Conservation (phyloP, 805 yeast species). For the Monosporozyma siamensis region DNA sequence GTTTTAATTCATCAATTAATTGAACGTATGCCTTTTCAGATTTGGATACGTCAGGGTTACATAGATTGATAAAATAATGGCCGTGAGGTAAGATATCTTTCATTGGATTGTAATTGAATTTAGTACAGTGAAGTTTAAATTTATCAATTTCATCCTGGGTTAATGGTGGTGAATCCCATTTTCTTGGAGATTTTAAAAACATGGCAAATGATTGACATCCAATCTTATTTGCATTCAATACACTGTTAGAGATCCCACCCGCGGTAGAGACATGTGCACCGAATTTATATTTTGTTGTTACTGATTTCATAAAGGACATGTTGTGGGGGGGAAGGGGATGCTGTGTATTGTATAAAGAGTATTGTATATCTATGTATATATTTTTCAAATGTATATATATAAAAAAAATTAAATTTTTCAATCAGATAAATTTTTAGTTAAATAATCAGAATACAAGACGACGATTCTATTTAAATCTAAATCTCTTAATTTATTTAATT, state of each 20-base stretch:
- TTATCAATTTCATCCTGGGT: conserved; percentile 55
- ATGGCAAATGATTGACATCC: conserved; percentile 77
- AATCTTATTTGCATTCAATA: conserved; percentile 44
- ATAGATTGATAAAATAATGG: conserved; percentile 84
- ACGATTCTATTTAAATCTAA: conserved; percentile 60
- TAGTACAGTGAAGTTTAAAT: conserved; percentile 55
- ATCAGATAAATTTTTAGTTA: conserved; percentile 49
- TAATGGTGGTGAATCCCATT: conserved; percentile 81
- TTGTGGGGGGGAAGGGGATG: neutral
- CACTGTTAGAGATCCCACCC: conserved; percentile 71
- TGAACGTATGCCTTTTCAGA: conserved; percentile 66
- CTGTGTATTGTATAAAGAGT: neutral
- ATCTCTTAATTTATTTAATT: conserved; percentile 68
- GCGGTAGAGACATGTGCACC: conserved; percentile 87
- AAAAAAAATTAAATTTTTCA: conserved; percentile 40
- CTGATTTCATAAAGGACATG: conserved; percentile 35
- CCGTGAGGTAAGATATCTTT: conserved; percentile 91
- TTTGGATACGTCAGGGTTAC: conserved; percentile 79
- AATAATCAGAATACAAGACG: conserved; percentile 68
- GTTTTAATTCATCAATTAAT: conserved; percentile 72
- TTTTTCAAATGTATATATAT: neutral
- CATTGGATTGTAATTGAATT: conserved; percentile 57
- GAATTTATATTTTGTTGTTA: conserved; percentile 44
- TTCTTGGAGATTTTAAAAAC: conserved; percentile 80
- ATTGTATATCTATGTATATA: neutral